A percentile compares a stretch with the other conserved stretches of the same genome.
Conservation (phyloP, 139 green algal genomes). For the Mychonastes homosphaera region DNA sequence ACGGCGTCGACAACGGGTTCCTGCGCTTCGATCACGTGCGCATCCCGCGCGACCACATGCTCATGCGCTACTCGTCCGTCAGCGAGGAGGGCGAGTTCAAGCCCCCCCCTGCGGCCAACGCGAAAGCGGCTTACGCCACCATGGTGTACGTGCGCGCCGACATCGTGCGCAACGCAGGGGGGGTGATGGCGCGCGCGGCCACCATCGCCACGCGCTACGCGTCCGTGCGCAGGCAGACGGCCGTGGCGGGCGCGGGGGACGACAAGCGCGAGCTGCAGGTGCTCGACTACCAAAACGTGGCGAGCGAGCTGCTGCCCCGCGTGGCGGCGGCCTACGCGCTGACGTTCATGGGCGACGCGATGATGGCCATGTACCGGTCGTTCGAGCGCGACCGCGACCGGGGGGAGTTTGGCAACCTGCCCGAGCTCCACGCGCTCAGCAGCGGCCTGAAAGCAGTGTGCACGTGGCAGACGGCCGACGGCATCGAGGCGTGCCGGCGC, state of each 20-base stretch:
- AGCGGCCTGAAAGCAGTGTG: slow-evolving; percentile 73
- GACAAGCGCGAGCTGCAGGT: slow-evolving; percentile 47
- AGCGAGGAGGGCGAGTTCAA: slow-evolving; percentile 67
- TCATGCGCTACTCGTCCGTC: slow-evolving; percentile 77
- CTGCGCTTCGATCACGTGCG: slow-evolving; percentile 63
- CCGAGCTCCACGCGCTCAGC: slow-evolving; percentile 81
- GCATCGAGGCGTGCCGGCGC: slow-evolving; percentile 67
- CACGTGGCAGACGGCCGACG: slow-evolving; percentile 36
- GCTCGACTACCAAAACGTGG: slow-evolving; percentile 89
- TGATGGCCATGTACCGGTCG: slow-evolving; percentile 65
- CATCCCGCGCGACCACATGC: slow-evolving; percentile 70
- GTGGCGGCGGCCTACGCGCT: slow-evolving; percentile 76
- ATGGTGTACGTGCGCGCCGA: slow-evolving; percentile 87
- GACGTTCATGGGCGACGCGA: slow-evolving; percentile 63
- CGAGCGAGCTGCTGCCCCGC: slow-evolving; percentile 68
- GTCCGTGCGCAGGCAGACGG: slow-evolving; percentile 73
- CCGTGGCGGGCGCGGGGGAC: slow-evolving; percentile 32
- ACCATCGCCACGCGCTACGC: slow-evolving; percentile 82
- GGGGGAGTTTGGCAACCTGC: slow-evolving; percentile 71
- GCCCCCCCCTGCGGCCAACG: slow-evolving; percentile 67
- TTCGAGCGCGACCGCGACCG: slow-evolving; percentile 55
- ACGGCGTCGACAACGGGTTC: slow-evolving; percentile 60
- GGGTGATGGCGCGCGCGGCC: slow-evolving; percentile 56
- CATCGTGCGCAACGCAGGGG: slow-evolving; percentile 56
- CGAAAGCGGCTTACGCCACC: slow-evolving; percentile 82